phyloP scores from a whole-genome alignment of 129 eudicot genomes.

The Lactuca sativa region DNA sequence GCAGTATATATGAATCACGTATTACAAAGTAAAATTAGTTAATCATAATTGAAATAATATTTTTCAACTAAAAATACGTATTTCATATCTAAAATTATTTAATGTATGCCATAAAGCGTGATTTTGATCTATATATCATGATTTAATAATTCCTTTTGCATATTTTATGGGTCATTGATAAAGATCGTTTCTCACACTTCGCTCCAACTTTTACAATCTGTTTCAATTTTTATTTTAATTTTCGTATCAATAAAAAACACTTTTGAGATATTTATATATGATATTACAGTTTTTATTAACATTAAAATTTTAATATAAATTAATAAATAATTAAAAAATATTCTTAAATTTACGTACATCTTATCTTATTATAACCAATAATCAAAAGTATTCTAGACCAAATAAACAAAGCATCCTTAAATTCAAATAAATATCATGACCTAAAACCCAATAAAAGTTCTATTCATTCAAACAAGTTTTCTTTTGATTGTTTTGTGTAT shows the following conservation, averaged over 20 bases:
- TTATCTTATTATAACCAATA: neutral
- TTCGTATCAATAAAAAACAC: neutral
- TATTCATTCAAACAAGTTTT: no score
- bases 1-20: neutral
- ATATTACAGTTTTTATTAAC: no score
- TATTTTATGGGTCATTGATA: neutral
- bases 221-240: neutral
- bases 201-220: neutral
- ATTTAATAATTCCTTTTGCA: neutral
- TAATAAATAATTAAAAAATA: no score
- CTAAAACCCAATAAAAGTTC: no score
- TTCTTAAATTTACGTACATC: no score
- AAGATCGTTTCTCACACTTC: neutral
- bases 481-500: no score
- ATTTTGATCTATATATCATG: neutral
- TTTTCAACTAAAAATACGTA: neutral
- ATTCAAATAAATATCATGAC: no score
- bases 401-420: no score
- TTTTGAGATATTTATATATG: no score
- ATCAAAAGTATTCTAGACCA: neutral
- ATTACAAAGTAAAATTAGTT: neutral
- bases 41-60: no score
- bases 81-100: neutral
- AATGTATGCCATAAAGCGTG: neutral
- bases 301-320: no score